A percentile compares a stretch with the other conserved stretches of the same genome.
Conservation (phyloP, 140 eudicot species). For the Eryngium alpinum region DNA sequence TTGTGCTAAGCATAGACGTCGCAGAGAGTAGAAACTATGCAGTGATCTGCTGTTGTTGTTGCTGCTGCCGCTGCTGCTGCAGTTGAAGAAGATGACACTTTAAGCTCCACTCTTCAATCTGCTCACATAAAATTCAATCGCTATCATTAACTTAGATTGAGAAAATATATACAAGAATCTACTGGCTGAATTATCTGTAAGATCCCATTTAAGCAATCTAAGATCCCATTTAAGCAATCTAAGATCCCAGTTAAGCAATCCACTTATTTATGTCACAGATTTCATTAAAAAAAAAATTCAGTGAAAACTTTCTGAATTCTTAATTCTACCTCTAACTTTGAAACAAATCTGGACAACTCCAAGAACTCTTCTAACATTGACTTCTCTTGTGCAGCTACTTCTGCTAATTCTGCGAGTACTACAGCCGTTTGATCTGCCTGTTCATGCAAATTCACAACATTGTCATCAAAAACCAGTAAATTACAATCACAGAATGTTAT, state of each 20-base stretch:
- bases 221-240: neutral
- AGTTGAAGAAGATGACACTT: slow-evolving; percentile 11
- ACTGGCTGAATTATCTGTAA: neutral
- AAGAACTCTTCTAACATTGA: slow-evolving; percentile 59
- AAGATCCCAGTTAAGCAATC: neutral
- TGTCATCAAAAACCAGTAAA: too few relatives aligned
- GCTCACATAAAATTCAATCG: neutral
- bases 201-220: neutral
- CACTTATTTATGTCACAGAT: neutral
- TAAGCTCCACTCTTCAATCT: slow-evolving; percentile 20
- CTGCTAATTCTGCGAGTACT: slow-evolving; percentile 50
- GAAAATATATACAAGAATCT: neutral
- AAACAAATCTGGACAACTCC: slow-evolving; percentile 49
- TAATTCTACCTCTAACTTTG: slow-evolving; percentile 46
- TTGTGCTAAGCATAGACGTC: too few relatives aligned
- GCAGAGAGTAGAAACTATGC: neutral
- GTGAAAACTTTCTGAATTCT: too few relatives aligned
- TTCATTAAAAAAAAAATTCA: neutral
- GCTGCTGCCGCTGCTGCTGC: neutral
- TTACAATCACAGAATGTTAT: neutral
- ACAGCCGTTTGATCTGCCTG: slow-evolving; percentile 28
- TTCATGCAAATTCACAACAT: slow-evolving; percentile 5
- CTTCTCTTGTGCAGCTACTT: slow-evolving; percentile 57
- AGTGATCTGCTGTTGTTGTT: too few relatives aligned
- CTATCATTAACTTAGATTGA: neutral